A percentile compares a stretch with the other conserved stretches of the same genome.
phyloP scores from a whole-genome alignment of 1,284 basidiomycete species.

The Ceratobasidium sp. region DNA sequence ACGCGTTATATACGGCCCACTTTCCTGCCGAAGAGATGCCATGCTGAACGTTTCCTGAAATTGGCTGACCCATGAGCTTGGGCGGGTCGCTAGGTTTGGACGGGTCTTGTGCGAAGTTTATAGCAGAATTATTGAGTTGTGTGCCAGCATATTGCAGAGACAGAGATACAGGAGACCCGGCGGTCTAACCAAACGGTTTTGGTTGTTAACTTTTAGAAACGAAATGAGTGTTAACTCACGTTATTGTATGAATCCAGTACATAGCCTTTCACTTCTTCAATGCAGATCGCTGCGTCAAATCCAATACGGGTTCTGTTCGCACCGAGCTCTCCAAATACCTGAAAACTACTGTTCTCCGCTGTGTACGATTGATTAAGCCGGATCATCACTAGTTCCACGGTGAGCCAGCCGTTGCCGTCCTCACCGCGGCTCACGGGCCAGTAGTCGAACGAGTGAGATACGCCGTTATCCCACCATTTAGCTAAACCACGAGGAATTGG shows the following conservation, averaged over 20 bases:
- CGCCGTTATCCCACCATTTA: slow-evolving; percentile 41
- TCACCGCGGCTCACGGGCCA: slow-evolving; percentile 25
- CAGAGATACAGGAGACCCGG: slow-evolving; percentile 32
- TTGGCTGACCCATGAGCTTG: slow-evolving; percentile 2
- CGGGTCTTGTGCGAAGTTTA: not conserved
- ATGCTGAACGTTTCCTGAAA: slow-evolving; percentile 2
- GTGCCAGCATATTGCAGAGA: slow-evolving; percentile 21
- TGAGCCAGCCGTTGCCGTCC: slow-evolving; percentile 38
- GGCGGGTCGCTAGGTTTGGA: not conserved
- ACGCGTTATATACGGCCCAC: slow-evolving; percentile 29
- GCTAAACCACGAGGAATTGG: not conserved
- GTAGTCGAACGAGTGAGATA: slow-evolving; percentile 33
- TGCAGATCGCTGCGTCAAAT: slow-evolving; percentile 40
- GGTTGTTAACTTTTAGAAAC: not conserved
- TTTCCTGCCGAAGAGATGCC: slow-evolving; percentile 33
- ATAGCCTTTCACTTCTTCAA: slow-evolving; percentile 26
- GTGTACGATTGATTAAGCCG: slow-evolving; percentile 39
- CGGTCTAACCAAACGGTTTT: not conserved
- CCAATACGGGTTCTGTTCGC: slow-evolving; percentile 31
- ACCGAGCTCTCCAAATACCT: slow-evolving; percentile 34
- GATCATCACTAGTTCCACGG: slow-evolving; percentile 27
- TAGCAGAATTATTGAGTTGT: slow-evolving; percentile 22
- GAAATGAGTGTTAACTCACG: not conserved
- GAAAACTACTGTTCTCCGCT: slow-evolving; percentile 28
- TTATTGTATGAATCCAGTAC: slow-evolving; percentile 35